These are phyloP conservation scores for Amanita exitialis DNA, from an alignment of 768 basidiomycete species.

Conservation along the genomic window DNA sequence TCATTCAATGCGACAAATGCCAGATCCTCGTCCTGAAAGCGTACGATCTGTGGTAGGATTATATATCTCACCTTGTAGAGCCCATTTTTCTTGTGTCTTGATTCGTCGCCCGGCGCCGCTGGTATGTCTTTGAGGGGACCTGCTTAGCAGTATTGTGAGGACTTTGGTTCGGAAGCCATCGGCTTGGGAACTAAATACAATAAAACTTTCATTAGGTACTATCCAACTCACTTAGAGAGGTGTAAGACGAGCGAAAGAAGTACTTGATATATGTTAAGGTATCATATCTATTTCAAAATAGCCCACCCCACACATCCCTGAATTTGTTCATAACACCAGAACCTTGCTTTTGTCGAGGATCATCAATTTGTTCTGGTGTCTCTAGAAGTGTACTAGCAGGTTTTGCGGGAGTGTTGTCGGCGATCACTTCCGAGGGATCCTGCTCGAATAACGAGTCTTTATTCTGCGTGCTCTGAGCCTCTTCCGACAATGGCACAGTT, in stretches of 20 bases:
- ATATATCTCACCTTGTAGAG: slow-evolving; percentile 62
- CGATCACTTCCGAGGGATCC: neutral
- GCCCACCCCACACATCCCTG: neutral
- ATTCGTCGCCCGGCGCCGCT: slow-evolving; percentile 31
- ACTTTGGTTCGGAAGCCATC: slow-evolving; percentile 13
- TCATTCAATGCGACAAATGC: neutral
- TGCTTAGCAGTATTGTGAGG: slow-evolving; percentile 16
- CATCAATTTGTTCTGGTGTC: neutral
- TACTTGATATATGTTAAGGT: too few relatives aligned
- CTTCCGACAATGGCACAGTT: neutral
- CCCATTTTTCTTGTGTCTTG: slow-evolving; percentile 54
- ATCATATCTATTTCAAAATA: slow-evolving; percentile 1
- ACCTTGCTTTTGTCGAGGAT: neutral
- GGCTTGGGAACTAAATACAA: slow-evolving; percentile 22
- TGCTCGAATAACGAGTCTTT: neutral
- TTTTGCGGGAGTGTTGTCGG: too few relatives aligned
- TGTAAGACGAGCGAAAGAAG: too few relatives aligned
- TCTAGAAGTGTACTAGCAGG: too few relatives aligned
- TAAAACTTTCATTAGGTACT: slow-evolving; percentile 16
- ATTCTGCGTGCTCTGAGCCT: neutral
- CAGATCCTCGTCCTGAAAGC: slow-evolving; percentile 2
- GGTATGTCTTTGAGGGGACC: slow-evolving; percentile 23
- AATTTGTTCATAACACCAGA: neutral
- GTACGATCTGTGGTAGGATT: slow-evolving; percentile 2
- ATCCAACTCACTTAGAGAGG: too few relatives aligned